These are phyloP conservation scores for Oryza nivara DNA, from an alignment of 176 grass and related monocot species.

Conservation along the genomic window DNA sequence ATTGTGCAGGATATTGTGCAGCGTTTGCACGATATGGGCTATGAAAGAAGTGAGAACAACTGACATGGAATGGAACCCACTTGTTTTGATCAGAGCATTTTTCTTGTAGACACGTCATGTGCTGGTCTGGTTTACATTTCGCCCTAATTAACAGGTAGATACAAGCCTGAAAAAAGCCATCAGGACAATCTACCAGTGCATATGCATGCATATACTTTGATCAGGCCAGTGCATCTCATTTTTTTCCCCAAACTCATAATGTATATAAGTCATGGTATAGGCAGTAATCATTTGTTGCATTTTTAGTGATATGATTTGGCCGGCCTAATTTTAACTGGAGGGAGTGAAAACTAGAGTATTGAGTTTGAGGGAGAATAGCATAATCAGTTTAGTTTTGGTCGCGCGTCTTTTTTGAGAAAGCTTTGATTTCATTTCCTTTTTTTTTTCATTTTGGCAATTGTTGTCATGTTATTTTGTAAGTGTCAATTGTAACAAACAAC, in stretches of 20 bases:
- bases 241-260: constrained; percentile 7
- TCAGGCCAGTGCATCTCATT: constrained; percentile 43
- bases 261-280: constrained; percentile 42
- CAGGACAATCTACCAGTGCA: constrained; percentile 20
- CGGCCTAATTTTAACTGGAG: constrained; percentile 29
- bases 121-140: constrained; percentile 37
- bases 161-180: background rate
- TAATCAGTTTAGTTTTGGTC: constrained; percentile 35
- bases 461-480: constrained; percentile 33
- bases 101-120: constrained; percentile 32
- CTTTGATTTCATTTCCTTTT: constrained; percentile 37
- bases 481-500: constrained; percentile 27
- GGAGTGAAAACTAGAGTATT: constrained; percentile 11
- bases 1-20: constrained; percentile 59
- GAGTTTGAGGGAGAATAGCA: constrained; percentile 26
- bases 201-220: background rate
- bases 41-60: constrained; percentile 23
- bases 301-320: constrained; percentile 53
- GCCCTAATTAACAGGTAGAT: constrained; percentile 18
- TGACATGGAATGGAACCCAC: background rate
- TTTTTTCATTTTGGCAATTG: background rate
- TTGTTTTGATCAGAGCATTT: constrained; percentile 31
- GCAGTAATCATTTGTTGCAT: constrained; percentile 14
- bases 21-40: constrained; percentile 31
- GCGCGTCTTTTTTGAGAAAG: constrained; percentile 15